Percentiles rank a stretch among this genome's conserved stretches.
These are phyloP conservation scores for Nemania sp. DNA, from an alignment of 2,329 filamentous ascomycete genomes.

Conservation along the genomic window DNA sequence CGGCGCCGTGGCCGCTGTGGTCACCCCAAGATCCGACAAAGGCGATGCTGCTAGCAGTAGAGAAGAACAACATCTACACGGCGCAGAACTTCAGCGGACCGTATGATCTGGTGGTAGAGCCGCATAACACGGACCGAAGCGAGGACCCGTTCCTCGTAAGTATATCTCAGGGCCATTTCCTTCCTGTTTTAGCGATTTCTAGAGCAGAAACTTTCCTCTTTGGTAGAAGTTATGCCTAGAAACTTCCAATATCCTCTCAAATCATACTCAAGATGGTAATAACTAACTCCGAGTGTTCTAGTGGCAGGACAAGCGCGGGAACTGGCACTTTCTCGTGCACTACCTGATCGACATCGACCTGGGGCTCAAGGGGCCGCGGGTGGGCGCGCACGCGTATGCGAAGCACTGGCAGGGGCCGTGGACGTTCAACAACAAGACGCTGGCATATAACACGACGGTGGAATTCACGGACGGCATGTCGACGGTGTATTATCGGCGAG, in stretches of 20 bases:
- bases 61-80: conserved; percentile 54
- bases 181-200: too few species aligned
- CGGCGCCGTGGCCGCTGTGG: conserved; percentile 56
- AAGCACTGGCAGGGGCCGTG: conserved; percentile 42
- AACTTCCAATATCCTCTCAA: too few species aligned
- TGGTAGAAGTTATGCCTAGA: too few species aligned
- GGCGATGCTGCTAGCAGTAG: conserved; percentile 51
- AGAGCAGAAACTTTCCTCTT: too few species aligned
- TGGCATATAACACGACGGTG: conserved; percentile 46
- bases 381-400: conserved; percentile 45
- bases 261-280: too few species aligned
- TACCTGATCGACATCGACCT: conserved; percentile 47
- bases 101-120: conserved; percentile 45
- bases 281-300: too few species aligned
- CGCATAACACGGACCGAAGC: conserved; percentile 45
- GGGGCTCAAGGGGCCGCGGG: conserved; percentile 45
- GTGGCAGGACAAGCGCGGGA: conserved; percentile 48
- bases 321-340: conserved; percentile 49
- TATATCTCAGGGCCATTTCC: too few species aligned
- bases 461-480: conserved; percentile 56
- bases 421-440: conserved; percentile 43
- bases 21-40: conserved; percentile 43
- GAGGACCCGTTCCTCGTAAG: conserved; percentile 50
- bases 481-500: conserved; percentile 57
- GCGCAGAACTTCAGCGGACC: conserved; percentile 46